A percentile compares a stretch with the other conserved stretches of the same genome.
phyloP scores from a whole-genome alignment of 306 rosid species.

The Castanopsis chinensis region DNA sequence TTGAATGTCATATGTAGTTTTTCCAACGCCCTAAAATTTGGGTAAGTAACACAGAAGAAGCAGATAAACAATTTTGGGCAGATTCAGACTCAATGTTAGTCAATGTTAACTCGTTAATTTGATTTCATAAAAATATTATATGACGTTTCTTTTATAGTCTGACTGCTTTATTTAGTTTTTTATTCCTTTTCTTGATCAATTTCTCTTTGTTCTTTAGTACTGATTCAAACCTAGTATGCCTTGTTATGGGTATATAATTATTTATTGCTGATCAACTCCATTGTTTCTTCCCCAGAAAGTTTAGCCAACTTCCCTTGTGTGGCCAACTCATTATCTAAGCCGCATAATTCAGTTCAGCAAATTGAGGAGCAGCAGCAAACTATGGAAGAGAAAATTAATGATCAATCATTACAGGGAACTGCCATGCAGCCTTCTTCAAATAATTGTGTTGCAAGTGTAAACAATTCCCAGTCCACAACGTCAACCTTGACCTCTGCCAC shows the following conservation, averaged over 20 bases:
- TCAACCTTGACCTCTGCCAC: slow-evolving; percentile 71
- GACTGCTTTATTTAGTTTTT: background rate
- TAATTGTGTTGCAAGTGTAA: slow-evolving; percentile 73
- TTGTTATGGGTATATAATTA: no score
- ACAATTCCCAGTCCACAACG: slow-evolving; percentile 52
- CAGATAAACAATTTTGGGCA: background rate
- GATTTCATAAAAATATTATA: background rate
- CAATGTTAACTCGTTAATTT: background rate
- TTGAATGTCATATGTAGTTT: background rate
- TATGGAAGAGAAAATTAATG: slow-evolving; percentile 45
- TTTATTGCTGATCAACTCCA: background rate
- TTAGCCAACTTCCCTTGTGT: slow-evolving; percentile 84
- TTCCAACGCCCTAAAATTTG: background rate
- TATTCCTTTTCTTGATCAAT: background rate
- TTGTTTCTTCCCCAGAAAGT: slow-evolving; percentile 56
- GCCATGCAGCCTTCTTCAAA: slow-evolving; percentile 57
- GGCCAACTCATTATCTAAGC: slow-evolving; percentile 54
- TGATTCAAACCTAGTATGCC: no score
- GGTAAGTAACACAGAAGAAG: background rate
- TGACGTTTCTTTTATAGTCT: background rate
- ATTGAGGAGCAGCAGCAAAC: slow-evolving; percentile 65
- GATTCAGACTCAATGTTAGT: background rate
- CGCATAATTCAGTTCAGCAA: slow-evolving; percentile 56
- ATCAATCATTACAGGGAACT: slow-evolving; percentile 54
- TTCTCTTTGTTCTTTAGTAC: background rate